A percentile compares a stretch with the other conserved stretches of the same genome.
phyloP scores from a whole-genome alignment of 805 yeast genomes.

The Jamesozyma gamospora region DNA sequence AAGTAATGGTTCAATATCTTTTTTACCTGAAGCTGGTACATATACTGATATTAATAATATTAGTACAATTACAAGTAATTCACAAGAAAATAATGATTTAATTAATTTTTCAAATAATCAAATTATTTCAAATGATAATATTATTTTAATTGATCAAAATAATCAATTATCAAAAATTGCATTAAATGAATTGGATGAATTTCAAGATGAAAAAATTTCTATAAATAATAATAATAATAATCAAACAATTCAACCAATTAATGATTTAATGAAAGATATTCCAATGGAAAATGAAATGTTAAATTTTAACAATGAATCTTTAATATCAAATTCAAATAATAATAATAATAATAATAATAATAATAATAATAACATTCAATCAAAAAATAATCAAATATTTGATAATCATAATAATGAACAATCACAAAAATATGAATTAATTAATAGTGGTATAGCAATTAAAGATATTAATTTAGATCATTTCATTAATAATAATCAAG shows the following conservation, averaged over 20 bases:
- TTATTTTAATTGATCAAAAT: too few species aligned
- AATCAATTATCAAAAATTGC: too few species aligned
- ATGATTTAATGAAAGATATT: conserved; percentile 3
- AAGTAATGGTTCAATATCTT: not conserved
- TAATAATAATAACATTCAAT: conserved; percentile 1
- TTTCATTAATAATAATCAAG: not conserved
- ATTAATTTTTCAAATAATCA: too few species aligned
- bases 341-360: conserved; percentile 3
- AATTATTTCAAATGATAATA: too few species aligned
- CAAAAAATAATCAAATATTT: not conserved
- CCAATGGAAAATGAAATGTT: conserved; percentile 7
- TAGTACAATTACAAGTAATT: not conserved
- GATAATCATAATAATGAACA: not conserved
- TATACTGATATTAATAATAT: not conserved
- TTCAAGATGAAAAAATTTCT: too few species aligned
- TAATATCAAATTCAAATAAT: conserved; percentile 17
- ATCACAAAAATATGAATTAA: not conserved
- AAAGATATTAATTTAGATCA: conserved; percentile 6
- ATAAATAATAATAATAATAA: too few species aligned
- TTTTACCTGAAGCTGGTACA: not conserved
- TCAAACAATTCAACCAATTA: too few species aligned
- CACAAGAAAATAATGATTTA: too few species aligned
- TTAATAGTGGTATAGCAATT: conserved; percentile 7
- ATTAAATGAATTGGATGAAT: too few species aligned
- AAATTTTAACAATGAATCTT: conserved; percentile 12